Conservation (phyloP, 2,329 filamentous ascomycete species). For the Diplocarpon rosae region DNA sequence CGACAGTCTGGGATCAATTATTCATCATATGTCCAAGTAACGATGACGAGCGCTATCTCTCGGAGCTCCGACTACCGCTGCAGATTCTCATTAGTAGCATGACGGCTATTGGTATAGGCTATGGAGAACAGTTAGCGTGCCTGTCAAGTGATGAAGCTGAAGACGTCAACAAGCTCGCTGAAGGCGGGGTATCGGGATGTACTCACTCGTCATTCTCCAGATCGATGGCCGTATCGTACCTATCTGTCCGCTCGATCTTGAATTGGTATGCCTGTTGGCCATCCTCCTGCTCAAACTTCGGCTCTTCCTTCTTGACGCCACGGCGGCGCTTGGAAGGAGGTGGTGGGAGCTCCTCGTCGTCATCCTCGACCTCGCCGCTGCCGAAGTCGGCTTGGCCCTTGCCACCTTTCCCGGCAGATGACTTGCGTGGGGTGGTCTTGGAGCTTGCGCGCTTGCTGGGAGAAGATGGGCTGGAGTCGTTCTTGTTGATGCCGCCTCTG, state of each 20-base stretch:
- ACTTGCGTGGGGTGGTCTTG: not conserved
- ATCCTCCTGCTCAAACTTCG: slow-evolving; percentile 2
- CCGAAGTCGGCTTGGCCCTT: not conserved
- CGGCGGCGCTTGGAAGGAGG: slow-evolving; percentile 7
- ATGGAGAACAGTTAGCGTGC: no score
- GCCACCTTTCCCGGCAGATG: not conserved
- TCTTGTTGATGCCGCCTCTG: not conserved
- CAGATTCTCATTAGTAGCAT: no score
- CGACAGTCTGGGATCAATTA: no score
- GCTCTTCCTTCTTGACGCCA: slow-evolving; percentile 6
- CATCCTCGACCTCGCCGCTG: slow-evolving; percentile 4
- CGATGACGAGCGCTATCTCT: no score
- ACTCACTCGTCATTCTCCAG: slow-evolving; percentile 17
- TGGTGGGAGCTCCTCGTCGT: slow-evolving; percentile 8
- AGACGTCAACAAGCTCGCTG: no score
- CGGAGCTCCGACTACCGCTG: no score
- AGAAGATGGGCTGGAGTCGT: not conserved
- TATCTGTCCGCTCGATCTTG: slow-evolving; percentile 6
- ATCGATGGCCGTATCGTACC: slow-evolving; percentile 6
- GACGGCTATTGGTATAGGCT: no score
- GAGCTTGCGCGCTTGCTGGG: not conserved
- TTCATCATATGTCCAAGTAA: no score
- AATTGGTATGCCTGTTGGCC: slow-evolving; percentile 1
- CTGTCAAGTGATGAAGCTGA: no score
- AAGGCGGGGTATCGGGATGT: no score